phyloP scores from a whole-genome alignment of 1,139 yeast genomes.

The Trichomonascaceae sp. region DNA sequence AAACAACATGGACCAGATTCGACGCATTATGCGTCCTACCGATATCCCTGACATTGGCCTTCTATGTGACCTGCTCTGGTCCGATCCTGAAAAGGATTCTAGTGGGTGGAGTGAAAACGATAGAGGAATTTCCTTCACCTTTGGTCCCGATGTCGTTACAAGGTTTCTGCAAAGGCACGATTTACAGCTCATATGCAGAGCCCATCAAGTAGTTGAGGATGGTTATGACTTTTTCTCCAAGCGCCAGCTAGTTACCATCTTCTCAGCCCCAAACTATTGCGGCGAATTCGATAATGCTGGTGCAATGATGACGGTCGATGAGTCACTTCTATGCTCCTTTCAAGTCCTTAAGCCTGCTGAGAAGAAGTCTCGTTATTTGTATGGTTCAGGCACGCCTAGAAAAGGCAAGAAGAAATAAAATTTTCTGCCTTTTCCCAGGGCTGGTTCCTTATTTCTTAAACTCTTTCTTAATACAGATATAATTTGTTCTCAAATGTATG shows the following conservation, averaged over 20 bases:
- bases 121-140: conserved; percentile 95
- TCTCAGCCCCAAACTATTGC: conserved; percentile 96
- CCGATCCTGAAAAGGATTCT: conserved; percentile 96
- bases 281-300: conserved; percentile 99
- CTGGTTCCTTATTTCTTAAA: neutral
- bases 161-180: conserved; percentile 92
- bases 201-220: conserved; percentile 98
- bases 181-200: conserved; percentile 95
- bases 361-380: conserved; percentile 71
- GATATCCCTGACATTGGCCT: conserved; percentile 97
- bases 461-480: neutral
- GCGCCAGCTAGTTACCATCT: conserved; percentile 90
- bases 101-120: conserved; percentile 98
- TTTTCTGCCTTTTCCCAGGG: neutral
- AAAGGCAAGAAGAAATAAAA: conserved; percentile 47
- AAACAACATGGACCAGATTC: conserved; percentile 95
- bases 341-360: conserved; percentile 97
- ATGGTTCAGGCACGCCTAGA: conserved; percentile 55
- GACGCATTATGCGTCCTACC: conserved; percentile 98
- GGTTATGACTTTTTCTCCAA: conserved; percentile 96
- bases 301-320: conserved; percentile 99
- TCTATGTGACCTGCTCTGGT: conserved; percentile 93
- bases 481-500: neutral
- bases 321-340: conserved; percentile 90
- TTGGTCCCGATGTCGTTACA: conserved; percentile 95